phyloP scores from a whole-genome alignment of 2,329 filamentous ascomycete genomes.

The Lasiodiplodia hormozganensis region DNA sequence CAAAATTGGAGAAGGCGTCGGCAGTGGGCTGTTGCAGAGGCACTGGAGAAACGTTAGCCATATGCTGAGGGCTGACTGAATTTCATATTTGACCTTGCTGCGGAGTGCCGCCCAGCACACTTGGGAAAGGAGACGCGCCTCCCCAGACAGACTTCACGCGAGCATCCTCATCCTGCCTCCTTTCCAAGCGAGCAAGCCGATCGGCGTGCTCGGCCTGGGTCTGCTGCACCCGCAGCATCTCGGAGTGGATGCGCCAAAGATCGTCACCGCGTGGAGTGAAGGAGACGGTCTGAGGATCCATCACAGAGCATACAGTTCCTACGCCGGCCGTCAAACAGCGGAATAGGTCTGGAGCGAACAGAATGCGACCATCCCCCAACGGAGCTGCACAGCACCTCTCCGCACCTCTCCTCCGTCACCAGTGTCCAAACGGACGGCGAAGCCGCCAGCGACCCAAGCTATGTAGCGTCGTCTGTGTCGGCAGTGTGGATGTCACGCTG shows the following conservation, averaged over 20 bases:
- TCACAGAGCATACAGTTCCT: conserved; percentile 41
- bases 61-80: conserved; percentile 15
- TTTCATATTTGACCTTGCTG: conserved; percentile 72
- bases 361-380: conserved; percentile 21
- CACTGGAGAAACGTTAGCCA: conserved; percentile 59
- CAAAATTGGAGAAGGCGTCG: conserved; percentile 88
- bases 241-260: conserved; percentile 69
- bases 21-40: conserved; percentile 79
- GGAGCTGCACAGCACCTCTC: conserved; percentile 25
- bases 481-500: conserved; percentile 4
- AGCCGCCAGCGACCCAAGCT: conserved; percentile 32
- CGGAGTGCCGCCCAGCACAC: conserved; percentile 79
- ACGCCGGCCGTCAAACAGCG: conserved; percentile 12
- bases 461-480: neutral
- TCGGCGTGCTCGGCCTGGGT: conserved; percentile 67
- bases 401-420: conserved; percentile 35
- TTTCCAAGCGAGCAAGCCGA: conserved; percentile 66
- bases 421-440: conserved; percentile 34
- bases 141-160: conserved; percentile 86
- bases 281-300: conserved; percentile 68
- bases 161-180: conserved; percentile 68
- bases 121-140: conserved; percentile 85
- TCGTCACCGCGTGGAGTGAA: conserved; percentile 68
- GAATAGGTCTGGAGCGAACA: conserved; percentile 10
- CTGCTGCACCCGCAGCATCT: conserved; percentile 67